A percentile compares a stretch with the other conserved stretches of the same genome.
These are phyloP conservation scores for Elsinoe ampelina DNA, from an alignment of 2,329 filamentous ascomycete species.

Conservation along the genomic window DNA sequence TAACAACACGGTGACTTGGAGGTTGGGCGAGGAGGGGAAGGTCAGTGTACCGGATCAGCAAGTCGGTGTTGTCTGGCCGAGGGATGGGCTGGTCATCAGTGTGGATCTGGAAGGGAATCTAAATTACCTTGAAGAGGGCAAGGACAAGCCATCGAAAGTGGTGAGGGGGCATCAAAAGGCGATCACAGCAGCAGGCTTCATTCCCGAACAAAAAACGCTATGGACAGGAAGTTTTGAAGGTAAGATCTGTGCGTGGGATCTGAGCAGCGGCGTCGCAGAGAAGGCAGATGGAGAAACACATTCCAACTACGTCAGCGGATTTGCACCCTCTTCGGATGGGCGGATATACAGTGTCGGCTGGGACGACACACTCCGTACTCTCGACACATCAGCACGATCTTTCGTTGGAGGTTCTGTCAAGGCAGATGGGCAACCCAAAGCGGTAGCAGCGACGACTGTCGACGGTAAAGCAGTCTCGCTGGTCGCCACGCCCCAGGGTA, in stretches of 20 bases:
- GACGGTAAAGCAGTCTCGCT: slow-evolving; percentile 43
- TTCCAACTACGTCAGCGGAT: slow-evolving; percentile 74
- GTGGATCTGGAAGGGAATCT: slow-evolving; percentile 81
- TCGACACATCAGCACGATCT: slow-evolving; percentile 64
- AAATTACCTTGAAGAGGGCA: slow-evolving; percentile 76
- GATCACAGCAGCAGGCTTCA: slow-evolving; percentile 65
- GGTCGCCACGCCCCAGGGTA: slow-evolving; percentile 44
- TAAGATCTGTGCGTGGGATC: slow-evolving; percentile 74
- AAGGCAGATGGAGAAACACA: slow-evolving; percentile 72
- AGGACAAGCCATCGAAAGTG: slow-evolving; percentile 56
- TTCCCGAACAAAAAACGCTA: slow-evolving; percentile 51
- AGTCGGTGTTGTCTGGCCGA: slow-evolving; percentile 87
- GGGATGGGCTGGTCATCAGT: slow-evolving; percentile 81
- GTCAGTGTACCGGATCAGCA: slow-evolving; percentile 76
- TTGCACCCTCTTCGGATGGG: slow-evolving; percentile 46
- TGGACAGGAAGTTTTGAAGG: slow-evolving; percentile 93
- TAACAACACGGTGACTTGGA: slow-evolving; percentile 72
- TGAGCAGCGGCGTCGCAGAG: slow-evolving; percentile 57
- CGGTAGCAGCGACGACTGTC: slow-evolving; percentile 51
- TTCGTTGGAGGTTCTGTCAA: slow-evolving; percentile 62
- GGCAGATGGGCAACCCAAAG: slow-evolving; percentile 72
- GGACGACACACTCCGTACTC: slow-evolving; percentile 80
- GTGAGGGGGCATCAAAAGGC: slow-evolving; percentile 86
- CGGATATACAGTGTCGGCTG: slow-evolving; percentile 79
- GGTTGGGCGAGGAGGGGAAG: slow-evolving; percentile 63